A percentile compares a stretch with the other conserved stretches of the same genome.
These are phyloP conservation scores for Gastrolobium villosum DNA, from an alignment of 306 rosid genomes.

Conservation along the genomic window DNA sequence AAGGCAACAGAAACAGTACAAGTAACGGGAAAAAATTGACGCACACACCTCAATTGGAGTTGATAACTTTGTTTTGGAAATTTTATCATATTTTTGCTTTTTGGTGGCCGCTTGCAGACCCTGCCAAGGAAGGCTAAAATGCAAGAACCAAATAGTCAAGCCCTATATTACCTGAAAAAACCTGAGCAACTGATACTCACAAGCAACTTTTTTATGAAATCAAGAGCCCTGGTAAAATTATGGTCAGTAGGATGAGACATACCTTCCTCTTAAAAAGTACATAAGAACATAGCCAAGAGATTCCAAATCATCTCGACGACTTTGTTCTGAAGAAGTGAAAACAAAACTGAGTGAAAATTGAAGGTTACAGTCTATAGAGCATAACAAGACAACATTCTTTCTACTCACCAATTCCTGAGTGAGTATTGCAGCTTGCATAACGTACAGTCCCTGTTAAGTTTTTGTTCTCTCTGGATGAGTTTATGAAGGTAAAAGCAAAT, in stretches of 20 bases:
- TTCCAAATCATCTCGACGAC: constrained; percentile 56
- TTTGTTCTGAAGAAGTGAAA: constrained; percentile 44
- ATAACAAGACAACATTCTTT: background rate
- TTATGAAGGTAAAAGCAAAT: constrained; percentile 43
- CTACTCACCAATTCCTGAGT: constrained; percentile 57
- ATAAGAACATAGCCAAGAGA: constrained; percentile 53
- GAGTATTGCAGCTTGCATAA: constrained; percentile 86
- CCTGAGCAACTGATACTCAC: background rate
- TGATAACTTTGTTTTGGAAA: constrained; percentile 71
- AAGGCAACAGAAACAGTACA: background rate
- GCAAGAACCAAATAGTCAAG: constrained; percentile 39
- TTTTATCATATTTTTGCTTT: constrained; percentile 76
- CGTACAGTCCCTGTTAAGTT: constrained; percentile 87
- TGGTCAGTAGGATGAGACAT: constrained; percentile 8
- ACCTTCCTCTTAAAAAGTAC: constrained; percentile 55
- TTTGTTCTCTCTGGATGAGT: constrained; percentile 77
- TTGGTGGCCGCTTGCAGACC: constrained; percentile 77
- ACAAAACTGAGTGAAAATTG: background rate
- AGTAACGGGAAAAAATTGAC: background rate
- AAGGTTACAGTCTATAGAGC: background rate
- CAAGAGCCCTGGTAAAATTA: background rate
- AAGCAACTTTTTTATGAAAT: background rate
- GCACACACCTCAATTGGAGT: constrained; percentile 74
- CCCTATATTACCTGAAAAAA: background rate
- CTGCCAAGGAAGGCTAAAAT: constrained; percentile 90